phyloP scores from a whole-genome alignment of 257 asterid genomes.

The Buddleja alternifolia region DNA sequence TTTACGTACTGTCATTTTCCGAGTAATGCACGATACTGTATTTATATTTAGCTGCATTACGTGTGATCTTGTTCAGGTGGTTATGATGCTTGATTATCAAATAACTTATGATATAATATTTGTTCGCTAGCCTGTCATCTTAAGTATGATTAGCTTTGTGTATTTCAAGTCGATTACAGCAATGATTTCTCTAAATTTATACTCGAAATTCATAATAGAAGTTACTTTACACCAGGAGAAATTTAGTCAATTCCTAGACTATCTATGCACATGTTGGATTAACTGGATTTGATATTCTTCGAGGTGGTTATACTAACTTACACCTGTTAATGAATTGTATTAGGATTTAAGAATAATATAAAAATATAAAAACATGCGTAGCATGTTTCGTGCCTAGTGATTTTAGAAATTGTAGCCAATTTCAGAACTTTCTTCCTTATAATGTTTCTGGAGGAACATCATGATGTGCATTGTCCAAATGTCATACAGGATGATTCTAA shows the following conservation, averaged over 20 bases:
- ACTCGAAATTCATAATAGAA: neutral
- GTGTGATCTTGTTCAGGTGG: neutral
- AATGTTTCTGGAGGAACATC: neutral
- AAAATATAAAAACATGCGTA: neutral
- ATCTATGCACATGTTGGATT: neutral
- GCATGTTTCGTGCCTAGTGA: neutral
- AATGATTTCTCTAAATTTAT: neutral
- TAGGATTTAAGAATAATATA: neutral
- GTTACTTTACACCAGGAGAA: slow-evolving; percentile 1
- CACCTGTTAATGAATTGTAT: neutral
- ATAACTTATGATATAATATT: neutral
- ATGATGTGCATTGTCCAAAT: too few species aligned
- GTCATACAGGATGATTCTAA: slow-evolving; percentile 4
- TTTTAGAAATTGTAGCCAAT: neutral
- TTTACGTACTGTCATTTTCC: neutral
- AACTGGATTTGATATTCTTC: neutral
- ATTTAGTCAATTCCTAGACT: neutral
- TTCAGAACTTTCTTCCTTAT: neutral
- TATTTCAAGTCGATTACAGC: neutral
- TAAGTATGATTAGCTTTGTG: neutral
- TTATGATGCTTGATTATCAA: slow-evolving; percentile 19
- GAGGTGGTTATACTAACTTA: neutral
- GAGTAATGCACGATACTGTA: neutral
- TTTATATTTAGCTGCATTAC: neutral
- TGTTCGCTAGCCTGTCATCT: slow-evolving; percentile 9